These are phyloP conservation scores for Oenanthe javanica DNA, from an alignment of 140 eudicot genomes.

Conservation along the genomic window DNA sequence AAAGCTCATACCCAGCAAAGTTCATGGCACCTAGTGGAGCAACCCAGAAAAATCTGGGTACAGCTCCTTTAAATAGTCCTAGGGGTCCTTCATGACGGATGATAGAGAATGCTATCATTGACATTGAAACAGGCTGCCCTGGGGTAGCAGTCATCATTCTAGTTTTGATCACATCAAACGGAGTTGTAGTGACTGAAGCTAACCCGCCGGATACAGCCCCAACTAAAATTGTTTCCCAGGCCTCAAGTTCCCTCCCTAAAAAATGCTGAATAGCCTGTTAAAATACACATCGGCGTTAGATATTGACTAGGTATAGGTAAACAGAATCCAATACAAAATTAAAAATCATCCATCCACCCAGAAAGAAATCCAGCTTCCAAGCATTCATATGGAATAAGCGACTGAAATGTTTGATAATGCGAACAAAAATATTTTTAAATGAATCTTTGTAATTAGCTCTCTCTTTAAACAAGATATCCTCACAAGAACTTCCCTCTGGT, in stretches of 20 bases:
- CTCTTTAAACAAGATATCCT: background rate
- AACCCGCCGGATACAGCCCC: conserved; percentile 96
- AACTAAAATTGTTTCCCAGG: conserved; percentile 89
- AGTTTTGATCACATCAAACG: conserved; percentile 91
- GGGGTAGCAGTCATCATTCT: conserved; percentile 82
- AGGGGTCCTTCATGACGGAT: conserved; percentile 84
- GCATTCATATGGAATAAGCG: background rate
- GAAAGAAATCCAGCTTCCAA: background rate
- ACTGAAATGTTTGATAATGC: background rate
- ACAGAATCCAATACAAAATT: background rate
- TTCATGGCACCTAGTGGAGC: conserved; percentile 98
- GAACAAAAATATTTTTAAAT: background rate
- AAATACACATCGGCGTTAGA: background rate
- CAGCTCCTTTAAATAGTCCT: conserved; percentile 90
- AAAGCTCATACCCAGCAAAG: conserved; percentile 94
- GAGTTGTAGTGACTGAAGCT: conserved; percentile 86
- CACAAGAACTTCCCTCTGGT: background rate
- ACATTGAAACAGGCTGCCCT: conserved; percentile 57
- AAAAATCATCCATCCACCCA: background rate
- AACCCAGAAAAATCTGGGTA: conserved; percentile 94
- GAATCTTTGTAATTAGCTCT: background rate
- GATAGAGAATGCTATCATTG: conserved; percentile 64
- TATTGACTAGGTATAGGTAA: background rate
- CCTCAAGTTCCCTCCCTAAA: conserved; percentile 67
- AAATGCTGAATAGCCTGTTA: conserved; percentile 52